phyloP scores from a whole-genome alignment of 495 filamentous ascomycete genomes.

The Astrothelium subdiscretum region DNA sequence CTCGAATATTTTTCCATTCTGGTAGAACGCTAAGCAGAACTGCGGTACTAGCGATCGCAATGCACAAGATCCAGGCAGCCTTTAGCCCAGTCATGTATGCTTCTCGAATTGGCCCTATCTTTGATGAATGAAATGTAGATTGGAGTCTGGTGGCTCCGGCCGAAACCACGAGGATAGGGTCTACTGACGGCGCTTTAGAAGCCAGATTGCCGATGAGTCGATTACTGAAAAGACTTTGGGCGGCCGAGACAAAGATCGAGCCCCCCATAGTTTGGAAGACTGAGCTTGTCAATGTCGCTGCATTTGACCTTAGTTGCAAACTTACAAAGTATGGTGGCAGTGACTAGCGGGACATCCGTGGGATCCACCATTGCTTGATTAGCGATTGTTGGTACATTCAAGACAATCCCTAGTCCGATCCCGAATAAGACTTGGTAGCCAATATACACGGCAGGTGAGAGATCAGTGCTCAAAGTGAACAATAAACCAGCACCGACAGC shows the following conservation, averaged over 20 bases:
- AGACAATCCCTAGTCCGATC: slow-evolving; percentile 53
- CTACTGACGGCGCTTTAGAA: slow-evolving; percentile 34
- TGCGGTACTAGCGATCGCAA: not conserved
- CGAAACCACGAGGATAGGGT: slow-evolving; percentile 38
- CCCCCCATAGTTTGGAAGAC: slow-evolving; percentile 58
- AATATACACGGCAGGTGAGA: slow-evolving; percentile 52
- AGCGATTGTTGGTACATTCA: slow-evolving; percentile 59
- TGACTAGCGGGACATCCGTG: slow-evolving; percentile 57
- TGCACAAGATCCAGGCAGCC: not conserved
- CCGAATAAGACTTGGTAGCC: slow-evolving; percentile 67
- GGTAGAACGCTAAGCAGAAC: not conserved
- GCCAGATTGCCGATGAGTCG: slow-evolving; percentile 48
- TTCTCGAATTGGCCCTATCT: not conserved
- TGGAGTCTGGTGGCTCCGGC: slow-evolving; percentile 61
- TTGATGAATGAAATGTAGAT: slow-evolving; percentile 1
- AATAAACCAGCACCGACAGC: slow-evolving; percentile 61
- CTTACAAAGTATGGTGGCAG: slow-evolving; percentile 35
- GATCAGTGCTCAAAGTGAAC: slow-evolving; percentile 48
- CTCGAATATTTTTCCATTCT: not conserved
- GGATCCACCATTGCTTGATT: slow-evolving; percentile 52
- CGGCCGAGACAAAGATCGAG: slow-evolving; percentile 52
- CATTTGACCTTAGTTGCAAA: not conserved
- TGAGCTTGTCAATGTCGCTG: not conserved
- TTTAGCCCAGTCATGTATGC: not conserved
- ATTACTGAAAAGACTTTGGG: slow-evolving; percentile 67